Evolutionary conservation across 768 basidiomycete species (phyloP), one percentile per base, ranked within the genome.

Genomic region (Boletus patriciae): DNA sequence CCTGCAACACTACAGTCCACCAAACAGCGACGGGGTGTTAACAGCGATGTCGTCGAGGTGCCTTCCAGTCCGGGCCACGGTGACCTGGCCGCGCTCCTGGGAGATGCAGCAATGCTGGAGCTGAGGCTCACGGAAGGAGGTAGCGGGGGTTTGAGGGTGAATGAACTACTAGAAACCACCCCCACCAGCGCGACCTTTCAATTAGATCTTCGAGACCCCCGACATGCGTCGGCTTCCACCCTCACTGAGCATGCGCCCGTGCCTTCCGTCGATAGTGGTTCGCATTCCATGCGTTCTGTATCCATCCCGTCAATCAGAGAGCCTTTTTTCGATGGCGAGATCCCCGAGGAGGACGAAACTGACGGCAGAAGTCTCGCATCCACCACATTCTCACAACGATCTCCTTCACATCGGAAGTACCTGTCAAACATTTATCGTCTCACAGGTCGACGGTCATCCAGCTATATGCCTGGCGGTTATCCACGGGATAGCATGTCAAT

Each of bases 401-500:
- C 80, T 19, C 77, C 80, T 6, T 72, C 74, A n/a, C 68, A 71
- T 53, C 67, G 62, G 19, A 77, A 78, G 8, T 79, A 84, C 52
- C 77, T 87, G 43, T 68, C 78, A 5, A 75, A 76, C 36, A 77
- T 85, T 50, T 74, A 79, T 46, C 74, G 80, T 42, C 74, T 80
- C 48, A 78, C 78, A 8, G 5, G 62, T 36, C 70, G 70, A 46
- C 70, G 75, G 31, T 71, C 80, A 5, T 74, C 76, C 10, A 69
- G 76, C 21, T 61, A 77, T 54, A 67, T 76, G 58, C 74, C 78
- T 33, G 75, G 71, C 10, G 59, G 76, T 2, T 77, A 80, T 51
- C 76, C 80, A 23, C 79, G 88, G 16, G 73, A 82, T 36, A 90
- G 88, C 64, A 74, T 82, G 50, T 86, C 85, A 25, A 71, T 85